A percentile compares a stretch with the other conserved stretches of the same genome.
Evolutionary conservation across 371 early-diverging fungal species (phyloP).

Genomic region (Thermomucor indicae-seudaticae): DNA sequence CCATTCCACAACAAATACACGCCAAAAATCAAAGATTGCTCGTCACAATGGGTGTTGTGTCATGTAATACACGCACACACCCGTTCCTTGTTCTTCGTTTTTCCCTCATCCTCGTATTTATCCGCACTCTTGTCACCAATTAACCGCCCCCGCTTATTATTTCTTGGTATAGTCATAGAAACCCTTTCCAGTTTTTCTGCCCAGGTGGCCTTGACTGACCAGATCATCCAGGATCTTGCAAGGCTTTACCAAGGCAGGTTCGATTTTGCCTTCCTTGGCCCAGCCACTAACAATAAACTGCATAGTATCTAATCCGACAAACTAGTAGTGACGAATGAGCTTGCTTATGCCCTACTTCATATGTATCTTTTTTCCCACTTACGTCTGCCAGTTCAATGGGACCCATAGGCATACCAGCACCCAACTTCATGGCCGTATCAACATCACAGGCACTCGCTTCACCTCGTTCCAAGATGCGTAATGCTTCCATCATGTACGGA

Average conservation of each 20-base stretch:
- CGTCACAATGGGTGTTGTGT: too few species aligned
- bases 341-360: neutral
- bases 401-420: conserved; percentile 98
- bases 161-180: conserved; percentile 75
- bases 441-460: conserved; percentile 88
- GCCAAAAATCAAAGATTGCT: too few species aligned
- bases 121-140: too few species aligned
- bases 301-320: conserved; percentile 94
- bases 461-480: conserved; percentile 87
- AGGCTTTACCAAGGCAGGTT: conserved; percentile 66
- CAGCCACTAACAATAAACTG: conserved; percentile 93
- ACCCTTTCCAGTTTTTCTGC: conserved; percentile 88
- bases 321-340: conserved; percentile 39
- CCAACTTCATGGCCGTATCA: conserved; percentile 96
- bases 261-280: conserved; percentile 71
- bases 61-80: too few species aligned
- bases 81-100: too few species aligned
- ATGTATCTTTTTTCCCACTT: conserved; percentile 21
- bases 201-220: conserved; percentile 73
- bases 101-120: too few species aligned
- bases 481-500: conserved; percentile 94
- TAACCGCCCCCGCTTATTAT: too few species aligned
- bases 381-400: conserved; percentile 92
- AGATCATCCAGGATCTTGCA: conserved; percentile 68
- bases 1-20: too few species aligned